Base-by-base conservation (phyloP, 2,329 filamentous ascomycete genomes). In the Herpotrichia juniperi region DNA sequence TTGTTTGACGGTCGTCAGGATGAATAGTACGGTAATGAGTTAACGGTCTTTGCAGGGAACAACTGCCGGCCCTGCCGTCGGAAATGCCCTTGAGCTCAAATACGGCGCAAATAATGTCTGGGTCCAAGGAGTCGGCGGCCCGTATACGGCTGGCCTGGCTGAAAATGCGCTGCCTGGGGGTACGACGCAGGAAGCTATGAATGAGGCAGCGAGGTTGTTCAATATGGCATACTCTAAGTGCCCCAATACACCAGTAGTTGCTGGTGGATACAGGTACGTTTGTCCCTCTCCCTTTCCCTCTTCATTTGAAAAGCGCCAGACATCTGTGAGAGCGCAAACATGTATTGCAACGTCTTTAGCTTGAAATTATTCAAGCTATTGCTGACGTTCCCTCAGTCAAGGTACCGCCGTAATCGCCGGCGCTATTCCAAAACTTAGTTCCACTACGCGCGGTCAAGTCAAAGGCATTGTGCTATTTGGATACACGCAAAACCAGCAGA, bases 241-340 rank as follows among this genome's bases (percentile, higher is more conserved):
- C 55, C 73, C 74, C 5, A 50, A 63, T 50, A 71, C 73, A 4
- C 65, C 63, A 12, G 59, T 78, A 37, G 68, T 77, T 14, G 67
- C 70, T 14, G 73, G 73, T 16, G 76, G 75, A 4, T 78, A 78
- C 58, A 75, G 71, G 64, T 76, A 72, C 31, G 72, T 67, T 10
- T 22, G 12, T 26, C 12, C n/a, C n/a, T n/a, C n/a, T n/a, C n/a
- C n/a, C n/a, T n/a, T n/a, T n/a, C n/a, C n/a, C n/a, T n/a, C n/a
- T n/a, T n/a, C n/a, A n/a, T n/a, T n/a, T n/a, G n/a, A n/a, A n/a
- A n/a, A n/a, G n/a, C n/a, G n/a, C n/a, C n/a, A n/a, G n/a, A n/a
- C n/a, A n/a, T n/a, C n/a, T n/a, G n/a, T n/a, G n/a, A n/a, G n/a
- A n/a, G n/a, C n/a, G n/a, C n/a, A n/a, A n/a, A n/a, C n/a, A n/a